Evolutionary conservation across 2,329 filamentous ascomycete genomes (phyloP).

Genomic region (Exophiala sideris): DNA sequence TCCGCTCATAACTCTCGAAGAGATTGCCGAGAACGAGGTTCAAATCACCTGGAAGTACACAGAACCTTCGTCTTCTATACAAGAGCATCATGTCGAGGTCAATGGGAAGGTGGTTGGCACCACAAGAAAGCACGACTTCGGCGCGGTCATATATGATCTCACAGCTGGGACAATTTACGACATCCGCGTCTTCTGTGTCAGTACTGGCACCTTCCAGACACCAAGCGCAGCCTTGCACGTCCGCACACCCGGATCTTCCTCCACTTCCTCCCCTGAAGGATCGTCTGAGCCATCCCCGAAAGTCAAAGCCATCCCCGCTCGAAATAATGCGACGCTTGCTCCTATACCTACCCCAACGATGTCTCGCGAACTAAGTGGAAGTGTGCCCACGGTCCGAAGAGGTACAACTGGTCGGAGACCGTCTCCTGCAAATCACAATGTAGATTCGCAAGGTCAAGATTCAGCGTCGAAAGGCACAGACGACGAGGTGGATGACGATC

Average conservation of each 20-base stretch:
- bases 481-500: slow-evolving; percentile 61
- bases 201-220: slow-evolving; percentile 86
- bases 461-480: slow-evolving; percentile 27
- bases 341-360: slow-evolving; percentile 61
- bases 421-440: slow-evolving; percentile 60
- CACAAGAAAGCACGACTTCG: slow-evolving; percentile 73
- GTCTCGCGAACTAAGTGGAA: slow-evolving; percentile 62
- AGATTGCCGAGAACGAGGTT: slow-evolving; percentile 81
- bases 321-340: slow-evolving; percentile 52
- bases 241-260: slow-evolving; percentile 56
- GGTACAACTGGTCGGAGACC: slow-evolving; percentile 70
- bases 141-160: slow-evolving; percentile 86
- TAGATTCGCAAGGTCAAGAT: slow-evolving; percentile 35
- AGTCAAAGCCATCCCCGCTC: slow-evolving; percentile 54
- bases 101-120: slow-evolving; percentile 89
- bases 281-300: slow-evolving; percentile 37
- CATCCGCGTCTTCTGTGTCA: slow-evolving; percentile 86
- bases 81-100: slow-evolving; percentile 87
- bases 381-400: slow-evolving; percentile 55
- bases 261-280: slow-evolving; percentile 33
- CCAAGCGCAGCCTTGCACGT: slow-evolving; percentile 82
- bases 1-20: slow-evolving; percentile 84
- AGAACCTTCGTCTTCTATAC: slow-evolving; percentile 62
- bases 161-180: slow-evolving; percentile 88
- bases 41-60: slow-evolving; percentile 87